Evolutionary conservation across 257 asterid species (phyloP).

Genomic region (Voacanga thouarsii): DNA sequence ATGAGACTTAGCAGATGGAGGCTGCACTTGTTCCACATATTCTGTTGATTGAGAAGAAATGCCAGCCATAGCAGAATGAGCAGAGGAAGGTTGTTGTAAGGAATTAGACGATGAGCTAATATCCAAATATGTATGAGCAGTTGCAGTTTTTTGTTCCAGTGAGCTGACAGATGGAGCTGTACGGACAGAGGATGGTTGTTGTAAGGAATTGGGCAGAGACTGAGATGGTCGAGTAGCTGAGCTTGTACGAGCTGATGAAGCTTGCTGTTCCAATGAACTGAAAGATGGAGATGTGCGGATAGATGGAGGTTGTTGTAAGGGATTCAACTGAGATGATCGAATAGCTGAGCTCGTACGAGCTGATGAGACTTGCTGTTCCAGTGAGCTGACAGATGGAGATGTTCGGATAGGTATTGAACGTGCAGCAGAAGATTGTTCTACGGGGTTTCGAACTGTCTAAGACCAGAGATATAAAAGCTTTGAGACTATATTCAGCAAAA

Average conservation of each 20-base stretch:
- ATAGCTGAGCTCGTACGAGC: conserved; percentile 32
- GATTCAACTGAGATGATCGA: conserved; percentile 30
- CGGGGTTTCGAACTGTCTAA: conserved; percentile 66
- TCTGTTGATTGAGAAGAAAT: conserved; percentile 27
- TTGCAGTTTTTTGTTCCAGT: conserved; percentile 38
- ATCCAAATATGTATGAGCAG: conserved; percentile 32
- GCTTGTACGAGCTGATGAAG: conserved; percentile 36
- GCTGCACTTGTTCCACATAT: conserved; percentile 45
- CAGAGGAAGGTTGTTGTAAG: conserved; percentile 29
- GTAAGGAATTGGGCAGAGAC: conserved; percentile 21
- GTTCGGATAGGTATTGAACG: conserved; percentile 39
- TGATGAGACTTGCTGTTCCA: conserved; percentile 45
- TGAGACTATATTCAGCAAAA: conserved; percentile 14
- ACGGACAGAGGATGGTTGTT: conserved; percentile 26
- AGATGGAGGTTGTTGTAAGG: conserved; percentile 23
- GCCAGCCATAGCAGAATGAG: conserved; percentile 21
- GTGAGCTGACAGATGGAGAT: conserved; percentile 31
- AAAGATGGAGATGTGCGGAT: conserved; percentile 19
- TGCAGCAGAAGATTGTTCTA: conserved; percentile 28
- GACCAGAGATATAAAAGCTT: conserved; percentile 25
- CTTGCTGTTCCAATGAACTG: conserved; percentile 39
- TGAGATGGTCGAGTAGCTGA: conserved; percentile 32
- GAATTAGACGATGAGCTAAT: conserved; percentile 32
- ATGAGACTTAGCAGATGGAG: conserved; percentile 45
- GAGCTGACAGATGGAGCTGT: conserved; percentile 25